These are phyloP conservation scores for Silene coronaria DNA, from an alignment of 179 eudicot genomes.

Conservation along the genomic window DNA sequence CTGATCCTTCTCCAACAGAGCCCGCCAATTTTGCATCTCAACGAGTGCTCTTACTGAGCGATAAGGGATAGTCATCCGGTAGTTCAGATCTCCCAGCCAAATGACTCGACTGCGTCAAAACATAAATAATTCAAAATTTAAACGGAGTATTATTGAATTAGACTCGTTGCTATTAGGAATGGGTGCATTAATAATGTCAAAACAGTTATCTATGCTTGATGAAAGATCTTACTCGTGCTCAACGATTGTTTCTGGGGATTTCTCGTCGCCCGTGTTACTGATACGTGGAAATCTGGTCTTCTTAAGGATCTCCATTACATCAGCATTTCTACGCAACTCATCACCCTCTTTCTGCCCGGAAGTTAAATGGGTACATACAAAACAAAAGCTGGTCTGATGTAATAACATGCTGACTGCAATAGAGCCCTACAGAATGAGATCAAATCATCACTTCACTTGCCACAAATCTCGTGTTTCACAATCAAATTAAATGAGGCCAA, in stretches of 20 bases:
- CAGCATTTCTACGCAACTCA: constrained; percentile 45
- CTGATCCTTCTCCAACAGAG: constrained; percentile 79
- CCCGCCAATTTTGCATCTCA: constrained; percentile 90
- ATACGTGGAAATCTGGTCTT: constrained; percentile 44
- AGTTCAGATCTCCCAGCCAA: constrained; percentile 55
- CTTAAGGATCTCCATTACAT: constrained; percentile 45
- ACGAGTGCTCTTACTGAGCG: constrained; percentile 80
- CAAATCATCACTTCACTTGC: constrained; percentile 12
- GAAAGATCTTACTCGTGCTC: constrained; percentile 42
- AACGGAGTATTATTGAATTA: background rate
- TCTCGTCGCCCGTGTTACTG: constrained; percentile 30
- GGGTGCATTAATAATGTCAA: background rate
- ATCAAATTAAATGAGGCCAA: background rate
- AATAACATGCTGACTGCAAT: constrained; percentile 62
- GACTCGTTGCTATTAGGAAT: no score
- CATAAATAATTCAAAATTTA: background rate
- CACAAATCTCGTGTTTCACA: background rate
- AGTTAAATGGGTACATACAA: constrained; percentile 53
- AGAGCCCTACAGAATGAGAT: constrained; percentile 41
- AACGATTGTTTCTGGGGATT: constrained; percentile 41
- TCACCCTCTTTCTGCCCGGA: constrained; percentile 54
- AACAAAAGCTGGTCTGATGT: constrained; percentile 68
- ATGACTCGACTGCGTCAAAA: constrained; percentile 37
- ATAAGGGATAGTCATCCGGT: constrained; percentile 52
- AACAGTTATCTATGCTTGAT: background rate